Evolutionary conservation across 371 early-diverging fungal genomes (phyloP).

Genomic region (Apophysomyces elegans): DNA sequence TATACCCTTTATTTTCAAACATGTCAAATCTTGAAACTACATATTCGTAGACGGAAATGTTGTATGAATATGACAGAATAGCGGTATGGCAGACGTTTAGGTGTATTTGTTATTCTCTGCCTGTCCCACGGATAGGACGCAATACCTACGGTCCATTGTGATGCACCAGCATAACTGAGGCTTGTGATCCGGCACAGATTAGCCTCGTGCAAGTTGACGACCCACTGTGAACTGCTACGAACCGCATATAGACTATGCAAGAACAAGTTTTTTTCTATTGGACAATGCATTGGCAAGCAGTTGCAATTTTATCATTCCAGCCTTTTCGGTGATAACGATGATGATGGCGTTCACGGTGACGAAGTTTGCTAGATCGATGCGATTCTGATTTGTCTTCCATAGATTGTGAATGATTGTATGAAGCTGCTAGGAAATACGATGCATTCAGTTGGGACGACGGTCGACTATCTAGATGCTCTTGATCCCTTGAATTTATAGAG

Average conservation of each 20-base stretch:
- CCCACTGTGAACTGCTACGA: too few species aligned
- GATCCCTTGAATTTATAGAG: neutral
- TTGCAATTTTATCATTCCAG: neutral
- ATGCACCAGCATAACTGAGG: too few species aligned
- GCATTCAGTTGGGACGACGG: neutral
- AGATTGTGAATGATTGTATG: neutral
- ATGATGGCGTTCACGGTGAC: neutral
- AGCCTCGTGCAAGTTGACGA: too few species aligned
- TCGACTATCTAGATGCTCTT: neutral
- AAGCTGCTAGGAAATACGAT: neutral
- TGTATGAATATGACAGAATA: too few species aligned
- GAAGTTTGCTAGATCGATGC: neutral
- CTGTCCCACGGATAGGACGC: too few species aligned
- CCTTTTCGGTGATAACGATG: neutral
- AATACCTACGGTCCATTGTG: too few species aligned
- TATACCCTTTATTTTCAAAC: too few species aligned
- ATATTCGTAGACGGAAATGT: too few species aligned
- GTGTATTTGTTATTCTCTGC: too few species aligned
- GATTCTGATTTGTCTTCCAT: slow-evolving; percentile 1
- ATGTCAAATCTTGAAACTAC: too few species aligned
- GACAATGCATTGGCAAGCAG: neutral
- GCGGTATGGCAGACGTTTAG: too few species aligned
- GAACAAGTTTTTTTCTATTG: neutral
- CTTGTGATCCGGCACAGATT: too few species aligned
- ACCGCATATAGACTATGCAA: neutral